A percentile compares a stretch with the other conserved stretches of the same genome.
These are phyloP conservation scores for Sequoia sempervirens DNA, from an alignment of 75 land plant species.

Conservation along the genomic window DNA sequence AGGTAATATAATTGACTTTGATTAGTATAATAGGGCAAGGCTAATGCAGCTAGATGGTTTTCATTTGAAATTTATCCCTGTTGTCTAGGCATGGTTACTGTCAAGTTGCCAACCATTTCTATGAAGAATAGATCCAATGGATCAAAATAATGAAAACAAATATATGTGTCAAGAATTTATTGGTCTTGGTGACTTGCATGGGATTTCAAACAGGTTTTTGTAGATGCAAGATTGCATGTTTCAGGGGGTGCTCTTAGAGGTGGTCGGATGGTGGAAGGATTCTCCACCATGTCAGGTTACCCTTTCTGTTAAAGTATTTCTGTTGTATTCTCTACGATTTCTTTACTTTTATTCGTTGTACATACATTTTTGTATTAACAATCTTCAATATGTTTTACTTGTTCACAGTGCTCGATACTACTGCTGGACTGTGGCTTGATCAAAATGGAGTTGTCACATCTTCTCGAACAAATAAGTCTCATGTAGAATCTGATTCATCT, in stretches of 20 bases:
- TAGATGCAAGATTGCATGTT: slow-evolving; percentile 79
- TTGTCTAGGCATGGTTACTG: background rate
- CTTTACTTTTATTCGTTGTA: slow-evolving; percentile 8
- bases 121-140: background rate
- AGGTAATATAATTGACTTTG: background rate
- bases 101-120: background rate
- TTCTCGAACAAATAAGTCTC: slow-evolving; percentile 38
- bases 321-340: background rate
- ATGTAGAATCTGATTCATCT: slow-evolving; percentile 43
- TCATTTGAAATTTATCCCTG: background rate
- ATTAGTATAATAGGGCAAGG: background rate
- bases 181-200: background rate
- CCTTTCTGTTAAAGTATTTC: slow-evolving; percentile 2
- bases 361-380: background rate
- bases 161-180: background rate
- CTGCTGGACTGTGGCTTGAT: slow-evolving; percentile 86
- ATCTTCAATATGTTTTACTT: background rate
- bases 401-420: slow-evolving; percentile 71
- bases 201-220: slow-evolving; percentile 59
- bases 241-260: slow-evolving; percentile 81
- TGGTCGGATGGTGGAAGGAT: slow-evolving; percentile 69
- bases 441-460: slow-evolving; percentile 78
- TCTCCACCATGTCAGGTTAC: slow-evolving; percentile 66
- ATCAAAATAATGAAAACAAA: background rate
- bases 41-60: background rate